A percentile compares a stretch with the other conserved stretches of the same genome.
phyloP scores from a whole-genome alignment of 78 protist genomes.

The Dictyostelium citrinum region DNA sequence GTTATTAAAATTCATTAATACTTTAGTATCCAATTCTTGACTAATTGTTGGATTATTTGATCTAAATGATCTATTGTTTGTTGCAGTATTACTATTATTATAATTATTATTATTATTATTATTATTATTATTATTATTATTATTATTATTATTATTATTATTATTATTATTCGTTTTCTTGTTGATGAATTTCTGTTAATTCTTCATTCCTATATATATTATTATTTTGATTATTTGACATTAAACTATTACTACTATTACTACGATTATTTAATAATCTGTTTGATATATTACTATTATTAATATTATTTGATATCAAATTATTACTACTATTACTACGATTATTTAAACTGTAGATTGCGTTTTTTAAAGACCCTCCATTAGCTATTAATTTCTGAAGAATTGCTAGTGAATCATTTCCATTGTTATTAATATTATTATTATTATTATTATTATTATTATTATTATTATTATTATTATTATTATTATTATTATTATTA shows the following conservation, averaged over 20 bases:
- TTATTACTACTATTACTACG: background rate
- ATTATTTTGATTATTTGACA: background rate
- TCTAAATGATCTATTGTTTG: background rate
- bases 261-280: background rate
- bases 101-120: background rate
- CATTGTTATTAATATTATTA: background rate
- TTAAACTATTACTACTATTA: background rate
- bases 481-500: background rate
- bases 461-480: background rate
- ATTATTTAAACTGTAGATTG: background rate
- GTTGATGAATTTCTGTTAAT: background rate
- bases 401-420: background rate
- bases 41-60: background rate
- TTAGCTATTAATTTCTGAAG: conserved; percentile 10
- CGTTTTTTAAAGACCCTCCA: conserved; percentile 23
- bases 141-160: no score
- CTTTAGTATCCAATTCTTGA: conserved; percentile 30
- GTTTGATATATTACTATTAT: background rate
- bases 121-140: background rate
- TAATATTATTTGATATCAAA: background rate
- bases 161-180: no score
- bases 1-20: conserved; percentile 47
- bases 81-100: background rate
- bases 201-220: background rate
- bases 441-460: background rate